Base-by-base conservation (phyloP, 306 rosid species). In the Pyrus communis region DNA sequence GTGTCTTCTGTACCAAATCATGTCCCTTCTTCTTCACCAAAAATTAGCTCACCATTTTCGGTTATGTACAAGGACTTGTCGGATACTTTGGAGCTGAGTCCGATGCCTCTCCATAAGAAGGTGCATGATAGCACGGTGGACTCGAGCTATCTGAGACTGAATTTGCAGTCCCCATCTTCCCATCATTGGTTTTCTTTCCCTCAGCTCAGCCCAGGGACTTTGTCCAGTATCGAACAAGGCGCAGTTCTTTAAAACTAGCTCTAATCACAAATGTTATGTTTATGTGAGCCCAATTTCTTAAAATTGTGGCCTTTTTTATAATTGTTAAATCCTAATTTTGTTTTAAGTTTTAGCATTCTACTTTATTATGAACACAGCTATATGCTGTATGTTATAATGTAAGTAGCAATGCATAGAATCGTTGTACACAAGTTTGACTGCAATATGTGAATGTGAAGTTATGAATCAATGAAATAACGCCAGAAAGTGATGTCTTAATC, bases 101-200 rank as follows among this genome's bases (percentile, higher is more conserved):
- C 68, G 22, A 51, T 33, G 54, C 77, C 77, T 15, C 49, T 27
- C 13, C 59, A 30, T 33, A 31, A 70, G 81, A 60, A n/a, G 23
- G 42, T 11, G 69, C 78, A 75, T 12, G 66, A 75, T 12, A 75
- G 38, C 78, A 62, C n/a, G 35, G 81, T 75, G 30, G 74, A 69
- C 38, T 43, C 78, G n/a, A 77, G 69, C 17, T 78, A 75, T 28
- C 82, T 88, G 52, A 87, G 66, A 63, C 19, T 85, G 84, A 88
- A 81, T 74, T 78, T 86, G 30, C 69, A 64, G 45, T 85, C 94
- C 3, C 76, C 93, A 2, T 76, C 95, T 81, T 82, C 91, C 46
- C 69, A 75, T 62, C 77, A 67, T 76, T 86, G 91, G 90, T 83
- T 25, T 68, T 82, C 86, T 52, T 76, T 77, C 70, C 84, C 89